Conservation (phyloP, 371 early-diverging fungal genomes). For the Mortierella sp. region DNA sequence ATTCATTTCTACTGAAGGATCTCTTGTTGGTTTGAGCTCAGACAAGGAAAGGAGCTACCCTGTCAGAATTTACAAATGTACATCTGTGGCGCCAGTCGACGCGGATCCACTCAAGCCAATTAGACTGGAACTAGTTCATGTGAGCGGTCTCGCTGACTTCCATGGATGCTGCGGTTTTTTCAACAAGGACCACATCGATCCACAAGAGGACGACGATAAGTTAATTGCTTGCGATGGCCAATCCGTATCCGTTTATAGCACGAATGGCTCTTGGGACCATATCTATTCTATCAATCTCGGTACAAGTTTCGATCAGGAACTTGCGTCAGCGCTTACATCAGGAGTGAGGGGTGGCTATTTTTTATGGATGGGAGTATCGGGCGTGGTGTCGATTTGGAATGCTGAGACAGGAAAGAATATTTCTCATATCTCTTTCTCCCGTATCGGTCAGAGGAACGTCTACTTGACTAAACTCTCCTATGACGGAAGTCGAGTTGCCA, state of each 20-base stretch:
- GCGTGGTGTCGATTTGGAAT: conserved; percentile 17
- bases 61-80: conserved; percentile 14
- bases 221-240: conserved; percentile 4
- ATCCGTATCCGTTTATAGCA: conserved; percentile 2
- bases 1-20: too few species aligned
- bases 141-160: neutral
- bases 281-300: neutral
- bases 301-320: neutral
- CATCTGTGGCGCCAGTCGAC: conserved; percentile 5
- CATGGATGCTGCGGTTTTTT: conserved; percentile 20
- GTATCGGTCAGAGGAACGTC: neutral
- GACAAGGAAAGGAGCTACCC: neutral
- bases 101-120: neutral
- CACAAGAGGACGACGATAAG: conserved; percentile 15
- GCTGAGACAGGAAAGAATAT: conserved; percentile 18
- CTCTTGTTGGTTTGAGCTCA: too few species aligned
- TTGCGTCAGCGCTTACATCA: neutral
- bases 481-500: conserved; percentile 7
- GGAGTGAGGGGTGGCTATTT: conserved; percentile 11
- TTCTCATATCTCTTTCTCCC: neutral
- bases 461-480: neutral
- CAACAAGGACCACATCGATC: neutral
- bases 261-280: neutral
- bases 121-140: neutral
- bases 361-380: conserved; percentile 9